Percentiles rank a stretch among this genome's conserved stretches.
phyloP scores from a whole-genome alignment of 805 yeast genomes.

The Scheffersomyces spartinae region DNA sequence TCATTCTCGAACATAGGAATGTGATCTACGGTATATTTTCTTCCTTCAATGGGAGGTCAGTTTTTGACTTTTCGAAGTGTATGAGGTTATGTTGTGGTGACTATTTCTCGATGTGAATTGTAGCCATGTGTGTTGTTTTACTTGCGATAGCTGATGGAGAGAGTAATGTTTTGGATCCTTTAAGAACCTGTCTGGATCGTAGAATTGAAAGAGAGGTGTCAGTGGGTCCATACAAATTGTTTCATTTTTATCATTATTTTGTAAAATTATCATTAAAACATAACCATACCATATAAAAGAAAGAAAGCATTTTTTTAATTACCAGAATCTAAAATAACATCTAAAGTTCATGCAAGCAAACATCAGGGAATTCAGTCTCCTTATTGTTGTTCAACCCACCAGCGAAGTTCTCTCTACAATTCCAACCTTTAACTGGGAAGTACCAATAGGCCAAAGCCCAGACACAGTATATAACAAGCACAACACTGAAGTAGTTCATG shows the following conservation, averaged over 20 bases:
- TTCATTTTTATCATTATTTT: too few species aligned
- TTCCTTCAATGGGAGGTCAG: too few species aligned
- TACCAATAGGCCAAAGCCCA: constrained; percentile 46
- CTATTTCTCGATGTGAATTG: too few species aligned
- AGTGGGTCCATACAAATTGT: constrained; percentile 27
- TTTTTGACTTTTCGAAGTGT: too few species aligned
- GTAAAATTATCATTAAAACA: too few species aligned
- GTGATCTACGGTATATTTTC: too few species aligned
- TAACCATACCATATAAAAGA: too few species aligned
- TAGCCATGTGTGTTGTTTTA: too few species aligned
- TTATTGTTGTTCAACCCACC: constrained; percentile 29
- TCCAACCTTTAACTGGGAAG: constrained; percentile 27
- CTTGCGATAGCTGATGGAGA: constrained; percentile 37
- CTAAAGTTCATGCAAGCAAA: constrained; percentile 20
- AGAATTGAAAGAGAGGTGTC: constrained; percentile 39
- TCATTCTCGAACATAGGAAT: too few species aligned
- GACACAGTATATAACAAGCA: constrained; percentile 33
- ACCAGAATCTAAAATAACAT: too few species aligned
- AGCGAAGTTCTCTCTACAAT: constrained; percentile 28
- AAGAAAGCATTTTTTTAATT: too few species aligned
- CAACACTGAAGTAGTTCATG: constrained; percentile 61
- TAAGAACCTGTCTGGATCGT: constrained; percentile 40
- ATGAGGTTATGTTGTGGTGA: too few species aligned
- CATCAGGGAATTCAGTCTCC: constrained; percentile 33
- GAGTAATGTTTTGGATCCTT: constrained; percentile 24